Evolutionary conservation across 2,329 filamentous ascomycete genomes (phyloP), one percentile per base, ranked within the genome.

Genomic region (Colletotrichum trifolii): DNA sequence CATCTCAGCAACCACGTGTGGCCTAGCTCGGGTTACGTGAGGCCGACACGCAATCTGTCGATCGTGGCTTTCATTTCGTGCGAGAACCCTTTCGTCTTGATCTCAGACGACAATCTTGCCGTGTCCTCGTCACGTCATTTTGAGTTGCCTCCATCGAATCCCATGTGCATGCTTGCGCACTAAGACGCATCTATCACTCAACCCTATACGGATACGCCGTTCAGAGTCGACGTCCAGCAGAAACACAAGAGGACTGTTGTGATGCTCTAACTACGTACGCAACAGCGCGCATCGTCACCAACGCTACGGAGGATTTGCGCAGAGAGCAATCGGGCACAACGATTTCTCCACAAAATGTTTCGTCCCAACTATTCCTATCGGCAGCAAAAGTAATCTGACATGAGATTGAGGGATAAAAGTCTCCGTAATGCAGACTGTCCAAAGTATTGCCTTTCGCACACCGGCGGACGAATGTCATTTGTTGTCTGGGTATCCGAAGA

Each of bases 321-420:
- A 17, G 17, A 17, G 17, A 17, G 17, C 17, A 17, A 17, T 17
- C 17, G 17, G 17, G 17, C 17, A 17, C 17, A 17, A 17, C 17
- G 17, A 17, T 17, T 17, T 45, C 45, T 40, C 56, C 56, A 59
- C 56, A 52, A 53, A 52, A 38, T 45, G 56, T 59, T 59, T 59
- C 56, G 56, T 59, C 48, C 47, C 47, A 53, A 46, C 25, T 59
- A 36, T 52, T 60, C 40, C 36, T 36, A n/a, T 40, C 7, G 48
- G 38, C 25, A 15, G 43, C 12, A 43, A 25, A 54, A 59, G 15
- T 40, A 54, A 54, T 42, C 15, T 58, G 42, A 25, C 42, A 47
- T 36, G 54, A 40, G 40, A 11, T 15, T 36, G 42, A 35, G 47
- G n/a, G 34, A 47, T 17, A 46, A 43, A 39, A 49, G 11, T 59